A percentile compares a stretch with the other conserved stretches of the same genome.
Conservation (phyloP, 2,329 filamentous ascomycete species). For the Aspergillus amoenus region DNA sequence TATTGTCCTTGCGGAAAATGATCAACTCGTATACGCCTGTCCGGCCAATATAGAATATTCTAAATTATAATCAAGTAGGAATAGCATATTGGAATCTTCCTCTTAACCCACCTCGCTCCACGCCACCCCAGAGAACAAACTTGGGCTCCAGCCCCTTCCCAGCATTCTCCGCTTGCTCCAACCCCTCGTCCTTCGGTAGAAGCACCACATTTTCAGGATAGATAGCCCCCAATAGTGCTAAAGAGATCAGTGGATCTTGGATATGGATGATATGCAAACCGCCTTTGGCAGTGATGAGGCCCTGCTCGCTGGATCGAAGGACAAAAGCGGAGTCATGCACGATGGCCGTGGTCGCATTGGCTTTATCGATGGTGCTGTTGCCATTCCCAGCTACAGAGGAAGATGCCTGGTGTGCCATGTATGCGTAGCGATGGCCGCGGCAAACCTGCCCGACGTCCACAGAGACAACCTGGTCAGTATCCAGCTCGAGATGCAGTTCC, state of each 20-base stretch:
- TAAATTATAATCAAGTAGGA: too few species aligned
- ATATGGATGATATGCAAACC: conserved; percentile 22
- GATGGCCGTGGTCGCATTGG: too few species aligned
- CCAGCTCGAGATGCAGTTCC: conserved; percentile 8
- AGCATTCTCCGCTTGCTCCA: conserved; percentile 9
- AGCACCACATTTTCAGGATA: conserved; percentile 25
- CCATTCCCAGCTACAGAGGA: too few species aligned
- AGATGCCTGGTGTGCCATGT: not conserved
- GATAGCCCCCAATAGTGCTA: conserved; percentile 23
- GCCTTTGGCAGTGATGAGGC: conserved; percentile 11
- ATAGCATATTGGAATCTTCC: too few species aligned
- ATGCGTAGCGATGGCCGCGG: conserved; percentile 24
- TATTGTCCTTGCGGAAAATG: too few species aligned
- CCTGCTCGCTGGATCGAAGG: not conserved
- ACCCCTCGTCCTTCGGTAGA: conserved; percentile 6
- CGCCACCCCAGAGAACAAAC: conserved; percentile 20
- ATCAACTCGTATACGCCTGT: too few species aligned
- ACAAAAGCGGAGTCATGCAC: not conserved
- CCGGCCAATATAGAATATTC: fast-evolving
- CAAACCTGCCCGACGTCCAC: conserved; percentile 24
- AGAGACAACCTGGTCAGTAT: too few species aligned
- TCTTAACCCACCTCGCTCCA: too few species aligned
- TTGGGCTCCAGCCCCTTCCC: conserved; percentile 22
- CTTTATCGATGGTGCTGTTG: too few species aligned
- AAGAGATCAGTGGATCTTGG: conserved; percentile 10